Evolutionary conservation across 2,329 filamentous ascomycete species (phyloP).

Genomic region (Neofusicoccum ribis): DNA sequence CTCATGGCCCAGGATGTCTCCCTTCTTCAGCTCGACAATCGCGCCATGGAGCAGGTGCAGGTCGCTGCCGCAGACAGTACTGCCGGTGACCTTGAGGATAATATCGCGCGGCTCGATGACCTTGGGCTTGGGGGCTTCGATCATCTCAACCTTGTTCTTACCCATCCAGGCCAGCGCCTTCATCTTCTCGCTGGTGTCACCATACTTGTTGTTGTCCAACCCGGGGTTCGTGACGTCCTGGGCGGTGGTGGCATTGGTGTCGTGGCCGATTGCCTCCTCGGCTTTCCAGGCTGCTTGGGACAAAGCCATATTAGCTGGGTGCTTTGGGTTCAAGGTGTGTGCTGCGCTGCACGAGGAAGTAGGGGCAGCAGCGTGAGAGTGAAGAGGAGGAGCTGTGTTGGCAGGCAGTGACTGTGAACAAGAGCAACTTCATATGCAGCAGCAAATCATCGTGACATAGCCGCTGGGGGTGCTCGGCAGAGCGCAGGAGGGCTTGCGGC

Average conservation of each 20-base stretch:
- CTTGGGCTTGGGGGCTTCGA: slow-evolving; percentile 68
- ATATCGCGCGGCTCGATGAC: slow-evolving; percentile 74
- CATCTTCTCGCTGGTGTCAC: slow-evolving; percentile 60
- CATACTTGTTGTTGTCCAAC: slow-evolving; percentile 43
- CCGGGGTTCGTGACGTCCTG: slow-evolving; percentile 60
- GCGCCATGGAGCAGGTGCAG: slow-evolving; percentile 56
- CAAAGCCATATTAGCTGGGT: slow-evolving; percentile 51
- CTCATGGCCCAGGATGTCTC: slow-evolving; percentile 55
- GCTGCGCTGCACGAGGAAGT: not conserved
- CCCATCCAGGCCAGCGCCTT: slow-evolving; percentile 80
- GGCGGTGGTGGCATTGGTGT: slow-evolving; percentile 61
- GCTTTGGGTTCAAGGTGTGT: not conserved
- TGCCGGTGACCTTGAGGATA: slow-evolving; percentile 74
- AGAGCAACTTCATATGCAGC: not conserved
- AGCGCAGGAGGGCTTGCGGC: not conserved
- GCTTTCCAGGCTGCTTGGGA: slow-evolving; percentile 66
- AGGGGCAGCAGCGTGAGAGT: not conserved
- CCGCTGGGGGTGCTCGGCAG: not conserved
- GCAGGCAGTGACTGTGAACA: no score
- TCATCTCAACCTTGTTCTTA: slow-evolving; percentile 70
- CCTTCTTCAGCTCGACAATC: slow-evolving; percentile 52
- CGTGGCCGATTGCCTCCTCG: slow-evolving; percentile 70
- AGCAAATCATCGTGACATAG: slow-evolving; percentile 4
- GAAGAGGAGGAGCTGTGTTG: not conserved
- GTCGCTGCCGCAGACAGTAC: slow-evolving; percentile 63